Evolutionary conservation across 768 basidiomycete species (phyloP).

Genomic region (Tricholoma matsutake): DNA sequence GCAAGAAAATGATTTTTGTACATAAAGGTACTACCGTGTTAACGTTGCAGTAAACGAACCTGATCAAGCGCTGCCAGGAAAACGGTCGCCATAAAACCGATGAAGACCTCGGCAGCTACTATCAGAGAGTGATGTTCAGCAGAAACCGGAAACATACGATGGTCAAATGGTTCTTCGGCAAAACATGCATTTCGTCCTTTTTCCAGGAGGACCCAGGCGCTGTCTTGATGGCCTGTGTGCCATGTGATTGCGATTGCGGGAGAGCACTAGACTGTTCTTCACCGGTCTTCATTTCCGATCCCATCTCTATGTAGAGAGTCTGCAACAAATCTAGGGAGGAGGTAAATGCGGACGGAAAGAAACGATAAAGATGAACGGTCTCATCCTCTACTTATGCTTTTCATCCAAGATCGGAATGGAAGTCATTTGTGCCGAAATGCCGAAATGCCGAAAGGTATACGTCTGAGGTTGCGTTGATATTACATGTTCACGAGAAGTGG

Average conservation of each 20-base stretch:
- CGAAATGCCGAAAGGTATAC: slow-evolving; percentile 17
- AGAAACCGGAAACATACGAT: slow-evolving; percentile 32
- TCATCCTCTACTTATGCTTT: slow-evolving; percentile 16
- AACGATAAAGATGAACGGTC: slow-evolving; percentile 2
- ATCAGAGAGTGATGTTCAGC: neutral
- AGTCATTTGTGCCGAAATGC: slow-evolving; percentile 28
- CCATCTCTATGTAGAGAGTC: slow-evolving; percentile 7
- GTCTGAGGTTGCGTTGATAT: no score
- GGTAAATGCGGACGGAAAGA: neutral
- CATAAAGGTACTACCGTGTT: neutral
- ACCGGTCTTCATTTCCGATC: slow-evolving; percentile 8
- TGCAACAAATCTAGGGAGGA: neutral
- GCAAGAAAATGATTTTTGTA: neutral
- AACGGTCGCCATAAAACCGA: slow-evolving; percentile 41
- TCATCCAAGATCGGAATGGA: slow-evolving; percentile 13
- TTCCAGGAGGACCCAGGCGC: slow-evolving; percentile 54
- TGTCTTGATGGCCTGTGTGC: slow-evolving; percentile 19
- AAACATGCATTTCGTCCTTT: slow-evolving; percentile 46
- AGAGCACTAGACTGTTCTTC: slow-evolving; percentile 5
- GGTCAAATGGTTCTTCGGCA: slow-evolving; percentile 51
- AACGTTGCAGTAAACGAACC: slow-evolving; percentile 27
- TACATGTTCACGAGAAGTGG: no score
- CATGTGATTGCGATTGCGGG: neutral
- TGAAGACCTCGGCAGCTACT: slow-evolving; percentile 37
- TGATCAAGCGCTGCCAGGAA: slow-evolving; percentile 62